A percentile compares a stretch with the other conserved stretches of the same genome.
phyloP scores from a whole-genome alignment of 106 monocot species.

The Cymbidium sinense region DNA sequence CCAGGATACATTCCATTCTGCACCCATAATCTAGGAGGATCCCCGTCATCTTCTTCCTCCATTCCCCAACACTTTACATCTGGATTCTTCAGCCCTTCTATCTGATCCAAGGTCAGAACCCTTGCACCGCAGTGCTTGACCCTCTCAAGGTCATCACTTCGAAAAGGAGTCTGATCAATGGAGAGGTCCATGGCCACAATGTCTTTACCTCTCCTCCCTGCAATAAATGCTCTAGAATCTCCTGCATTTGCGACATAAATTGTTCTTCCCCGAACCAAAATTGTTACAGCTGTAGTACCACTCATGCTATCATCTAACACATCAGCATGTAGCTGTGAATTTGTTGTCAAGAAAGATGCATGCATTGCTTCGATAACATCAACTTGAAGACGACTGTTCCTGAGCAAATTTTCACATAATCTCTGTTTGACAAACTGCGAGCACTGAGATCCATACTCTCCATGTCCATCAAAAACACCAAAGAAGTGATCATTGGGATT shows the following conservation, averaged over 20 bases:
- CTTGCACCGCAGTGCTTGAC: slow-evolving; percentile 92
- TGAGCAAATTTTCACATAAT: slow-evolving; percentile 83
- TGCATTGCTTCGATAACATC: slow-evolving; percentile 69
- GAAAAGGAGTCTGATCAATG: slow-evolving; percentile 88
- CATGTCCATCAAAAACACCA: slow-evolving; percentile 98
- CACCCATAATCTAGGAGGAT: slow-evolving; percentile 97
- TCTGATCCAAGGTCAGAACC: slow-evolving; percentile 90
- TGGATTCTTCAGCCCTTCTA: slow-evolving; percentile 90
- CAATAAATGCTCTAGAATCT: slow-evolving; percentile 94
- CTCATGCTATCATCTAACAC: slow-evolving; percentile 89
- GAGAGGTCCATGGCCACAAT: slow-evolving; percentile 82
- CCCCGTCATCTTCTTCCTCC: slow-evolving; percentile 89
- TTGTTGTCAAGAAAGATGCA: slow-evolving; percentile 66
- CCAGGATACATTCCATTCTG: slow-evolving; percentile 95
- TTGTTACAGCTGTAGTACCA: slow-evolving; percentile 86
- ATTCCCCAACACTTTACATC: slow-evolving; percentile 87
- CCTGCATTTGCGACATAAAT: slow-evolving; percentile 86
- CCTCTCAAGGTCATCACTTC: slow-evolving; percentile 83
- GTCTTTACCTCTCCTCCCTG: slow-evolving; percentile 56
- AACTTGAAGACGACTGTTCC: slow-evolving; percentile 44
- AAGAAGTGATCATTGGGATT: slow-evolving; percentile 91
- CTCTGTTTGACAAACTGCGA: slow-evolving; percentile 83
- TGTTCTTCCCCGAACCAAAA: slow-evolving; percentile 72
- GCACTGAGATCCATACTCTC: slow-evolving; percentile 86
- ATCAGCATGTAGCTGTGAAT: slow-evolving; percentile 76